Evolutionary conservation across 768 basidiomycete genomes (phyloP).

Genomic region (Mycena crocata): DNA sequence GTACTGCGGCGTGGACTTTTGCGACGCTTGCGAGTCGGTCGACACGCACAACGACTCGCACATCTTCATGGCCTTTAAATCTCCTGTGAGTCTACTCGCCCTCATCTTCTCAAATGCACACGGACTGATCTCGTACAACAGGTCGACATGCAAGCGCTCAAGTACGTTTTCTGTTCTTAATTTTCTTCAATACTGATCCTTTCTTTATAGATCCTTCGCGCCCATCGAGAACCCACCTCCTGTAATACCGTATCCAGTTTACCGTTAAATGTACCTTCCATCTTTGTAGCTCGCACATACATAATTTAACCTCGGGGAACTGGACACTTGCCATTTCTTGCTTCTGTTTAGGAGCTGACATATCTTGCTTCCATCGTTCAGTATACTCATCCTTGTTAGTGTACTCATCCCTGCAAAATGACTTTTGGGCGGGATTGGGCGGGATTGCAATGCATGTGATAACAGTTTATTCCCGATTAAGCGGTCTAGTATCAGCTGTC

Average conservation of each 20-base stretch:
- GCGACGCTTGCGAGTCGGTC: constrained; percentile 81
- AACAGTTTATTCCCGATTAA: no score
- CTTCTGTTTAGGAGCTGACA: no score
- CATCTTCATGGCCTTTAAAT: constrained; percentile 90
- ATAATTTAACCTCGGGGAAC: background rate
- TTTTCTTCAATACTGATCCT: constrained; percentile 8
- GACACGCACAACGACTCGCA: constrained; percentile 88
- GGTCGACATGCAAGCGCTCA: constrained; percentile 82
- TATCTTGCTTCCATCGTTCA: no score
- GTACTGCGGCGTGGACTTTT: constrained; percentile 90
- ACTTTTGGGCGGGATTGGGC: no score
- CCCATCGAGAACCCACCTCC: constrained; percentile 73
- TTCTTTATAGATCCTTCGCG: constrained; percentile 57
- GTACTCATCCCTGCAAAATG: no score
- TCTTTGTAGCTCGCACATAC: constrained; percentile 11
- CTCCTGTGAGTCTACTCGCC: constrained; percentile 60
- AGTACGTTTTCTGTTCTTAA: constrained; percentile 54
- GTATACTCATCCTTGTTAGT: no score
- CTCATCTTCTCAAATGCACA: background rate
- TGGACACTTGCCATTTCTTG: no score
- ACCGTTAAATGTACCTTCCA: constrained; percentile 46
- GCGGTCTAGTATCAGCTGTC: no score
- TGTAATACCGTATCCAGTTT: constrained; percentile 72
- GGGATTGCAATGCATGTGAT: no score
- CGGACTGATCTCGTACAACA: constrained; percentile 40